phyloP scores from a whole-genome alignment of 352 stramenopile genomes.

The Phytophthora cryptogea region DNA sequence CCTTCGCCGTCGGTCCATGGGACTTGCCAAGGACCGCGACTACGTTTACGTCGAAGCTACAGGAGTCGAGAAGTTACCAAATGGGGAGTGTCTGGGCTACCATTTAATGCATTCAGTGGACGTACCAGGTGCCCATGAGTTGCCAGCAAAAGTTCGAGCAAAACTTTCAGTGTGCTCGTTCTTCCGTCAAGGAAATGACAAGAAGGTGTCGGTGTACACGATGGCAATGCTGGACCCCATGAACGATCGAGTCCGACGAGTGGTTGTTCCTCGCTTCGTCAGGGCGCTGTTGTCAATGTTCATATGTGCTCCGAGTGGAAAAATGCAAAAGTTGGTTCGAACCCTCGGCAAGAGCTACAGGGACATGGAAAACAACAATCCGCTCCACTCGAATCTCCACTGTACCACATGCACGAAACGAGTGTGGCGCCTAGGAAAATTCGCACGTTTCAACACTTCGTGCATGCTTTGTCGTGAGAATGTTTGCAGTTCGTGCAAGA shows the following conservation, averaged over 20 bases:
- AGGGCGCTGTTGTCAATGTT: constrained; percentile 29
- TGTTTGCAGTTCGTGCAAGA: constrained; percentile 36
- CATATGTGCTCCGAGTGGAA: constrained; percentile 11
- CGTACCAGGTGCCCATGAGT: constrained; percentile 34
- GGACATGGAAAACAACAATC: constrained; percentile 15
- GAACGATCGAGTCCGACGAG: constrained; percentile 18
- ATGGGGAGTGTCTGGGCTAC: constrained; percentile 43
- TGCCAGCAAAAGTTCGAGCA: constrained; percentile 37
- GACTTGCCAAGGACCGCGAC: constrained; percentile 45
- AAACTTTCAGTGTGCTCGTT: constrained; percentile 41
- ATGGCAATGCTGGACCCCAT: constrained; percentile 31
- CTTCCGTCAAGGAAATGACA: constrained; percentile 32
- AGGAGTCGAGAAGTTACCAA: constrained; percentile 32
- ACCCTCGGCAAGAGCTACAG: constrained; percentile 18
- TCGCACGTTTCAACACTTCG: constrained; percentile 18
- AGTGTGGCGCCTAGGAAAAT: constrained; percentile 11
- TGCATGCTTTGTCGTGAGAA: constrained; percentile 31
- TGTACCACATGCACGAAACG: constrained; percentile 32
- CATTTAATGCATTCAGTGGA: constrained; percentile 62
- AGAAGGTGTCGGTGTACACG: constrained; percentile 31
- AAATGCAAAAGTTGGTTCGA: constrained; percentile 28
- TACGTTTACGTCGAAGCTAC: constrained; percentile 54
- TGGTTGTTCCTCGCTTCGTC: constrained; percentile 29
- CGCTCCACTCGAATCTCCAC: constrained; percentile 5
- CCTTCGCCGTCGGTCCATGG: constrained; percentile 37